A percentile compares a stretch with the other conserved stretches of the same genome.
phyloP scores from a whole-genome alignment of 2,329 filamentous ascomycete genomes.

The Cladophialophora psammophila region DNA sequence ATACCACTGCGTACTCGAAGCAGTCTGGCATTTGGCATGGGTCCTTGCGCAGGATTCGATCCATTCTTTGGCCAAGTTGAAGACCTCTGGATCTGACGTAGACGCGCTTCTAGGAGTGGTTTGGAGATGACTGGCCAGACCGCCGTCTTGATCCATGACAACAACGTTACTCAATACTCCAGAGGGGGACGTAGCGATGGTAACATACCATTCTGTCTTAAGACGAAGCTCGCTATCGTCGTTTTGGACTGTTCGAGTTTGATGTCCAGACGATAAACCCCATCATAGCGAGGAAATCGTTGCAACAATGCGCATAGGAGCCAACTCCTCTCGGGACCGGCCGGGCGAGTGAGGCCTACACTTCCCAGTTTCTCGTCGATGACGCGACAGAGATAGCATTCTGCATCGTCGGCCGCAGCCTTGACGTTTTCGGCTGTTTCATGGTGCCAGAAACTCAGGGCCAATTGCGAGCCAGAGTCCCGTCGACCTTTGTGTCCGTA shows the following conservation, averaged over 20 bases:
- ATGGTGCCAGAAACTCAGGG: slow-evolving; percentile 20
- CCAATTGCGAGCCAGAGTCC: slow-evolving; percentile 8
- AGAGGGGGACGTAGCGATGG: neutral
- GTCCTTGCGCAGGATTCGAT: slow-evolving; percentile 13
- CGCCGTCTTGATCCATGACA: neutral
- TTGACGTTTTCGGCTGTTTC: slow-evolving; percentile 2
- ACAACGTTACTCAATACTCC: neutral
- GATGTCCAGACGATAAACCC: slow-evolving; percentile 25
- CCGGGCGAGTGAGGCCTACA: neutral
- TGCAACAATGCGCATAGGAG: neutral
- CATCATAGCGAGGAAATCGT: neutral
- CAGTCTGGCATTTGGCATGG: slow-evolving; percentile 10
- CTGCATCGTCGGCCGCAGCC: slow-evolving; percentile 2
- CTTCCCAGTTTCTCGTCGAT: slow-evolving; percentile 6
- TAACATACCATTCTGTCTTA: slow-evolving; percentile 17
- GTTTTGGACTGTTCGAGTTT: slow-evolving; percentile 7
- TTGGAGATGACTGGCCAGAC: neutral
- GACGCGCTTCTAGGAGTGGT: slow-evolving; percentile 10
- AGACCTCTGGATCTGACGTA: slow-evolving; percentile 20
- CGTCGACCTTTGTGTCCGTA: slow-evolving; percentile 12
- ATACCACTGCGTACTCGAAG: slow-evolving; percentile 15
- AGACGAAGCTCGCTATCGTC: slow-evolving; percentile 19
- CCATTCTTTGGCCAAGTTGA: slow-evolving; percentile 21
- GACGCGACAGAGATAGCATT: slow-evolving; percentile 20
- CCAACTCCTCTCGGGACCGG: too few species aligned